Evolutionary conservation across 73 alveolate genomes (phyloP).

Genomic region (Paramecium sexaurelia): DNA sequence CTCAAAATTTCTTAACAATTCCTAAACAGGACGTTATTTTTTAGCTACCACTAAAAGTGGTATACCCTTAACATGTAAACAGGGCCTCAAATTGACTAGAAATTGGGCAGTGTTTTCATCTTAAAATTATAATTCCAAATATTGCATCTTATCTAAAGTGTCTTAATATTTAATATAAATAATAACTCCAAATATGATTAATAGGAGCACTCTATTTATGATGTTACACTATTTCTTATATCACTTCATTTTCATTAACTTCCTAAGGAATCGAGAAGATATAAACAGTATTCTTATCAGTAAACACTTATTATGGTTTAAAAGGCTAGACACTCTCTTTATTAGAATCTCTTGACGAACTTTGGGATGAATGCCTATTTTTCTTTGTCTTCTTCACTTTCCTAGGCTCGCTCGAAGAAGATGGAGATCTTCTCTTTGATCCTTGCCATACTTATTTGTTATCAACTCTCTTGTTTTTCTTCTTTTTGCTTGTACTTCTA

Average conservation of each 20-base stretch:
- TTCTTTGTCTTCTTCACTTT: slow-evolving; percentile 6
- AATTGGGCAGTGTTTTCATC: slow-evolving; percentile 36
- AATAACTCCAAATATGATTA: not conserved
- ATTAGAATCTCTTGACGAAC: not conserved
- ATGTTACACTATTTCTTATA: not conserved
- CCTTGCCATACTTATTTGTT: not conserved
- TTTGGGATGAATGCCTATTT: not conserved
- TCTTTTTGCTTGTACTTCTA: slow-evolving; percentile 28
- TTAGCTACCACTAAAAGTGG: slow-evolving; percentile 26
- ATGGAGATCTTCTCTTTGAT: slow-evolving; percentile 1
- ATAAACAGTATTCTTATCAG: slow-evolving; percentile 30
- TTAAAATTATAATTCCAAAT: not conserved
- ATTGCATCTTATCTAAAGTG: slow-evolving; percentile 28
- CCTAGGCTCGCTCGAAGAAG: not conserved
- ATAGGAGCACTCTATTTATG: slow-evolving; percentile 42
- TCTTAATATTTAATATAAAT: not conserved
- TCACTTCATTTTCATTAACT: not conserved
- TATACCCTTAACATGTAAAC: slow-evolving; percentile 57
- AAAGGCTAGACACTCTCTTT: not conserved
- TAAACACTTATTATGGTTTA: not conserved
- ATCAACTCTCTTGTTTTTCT: not conserved
- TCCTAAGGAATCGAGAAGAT: slow-evolving; percentile 36
- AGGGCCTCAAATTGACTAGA: not conserved
- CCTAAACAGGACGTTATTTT: slow-evolving; percentile 35
- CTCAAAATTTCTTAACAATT: slow-evolving; percentile 15